Conservation (phyloP, 2,329 filamentous ascomycete genomes). For the Keithomyces neogunnii region DNA sequence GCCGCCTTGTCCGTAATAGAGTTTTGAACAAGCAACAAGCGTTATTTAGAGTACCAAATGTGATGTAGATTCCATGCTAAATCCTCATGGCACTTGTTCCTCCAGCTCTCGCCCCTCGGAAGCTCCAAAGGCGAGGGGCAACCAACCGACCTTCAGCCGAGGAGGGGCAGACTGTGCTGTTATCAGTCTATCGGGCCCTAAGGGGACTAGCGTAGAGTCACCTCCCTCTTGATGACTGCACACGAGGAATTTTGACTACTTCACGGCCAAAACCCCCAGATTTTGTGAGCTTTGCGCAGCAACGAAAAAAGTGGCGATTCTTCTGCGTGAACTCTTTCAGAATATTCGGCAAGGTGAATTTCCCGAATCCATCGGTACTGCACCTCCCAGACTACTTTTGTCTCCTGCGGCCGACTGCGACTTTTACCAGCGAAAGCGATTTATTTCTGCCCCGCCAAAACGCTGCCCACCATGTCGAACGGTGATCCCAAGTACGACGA, state of each 20-base stretch:
- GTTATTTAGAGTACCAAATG: too few species aligned
- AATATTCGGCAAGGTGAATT: not conserved
- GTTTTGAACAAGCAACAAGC: too few species aligned
- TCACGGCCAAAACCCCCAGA: conserved; percentile 23
- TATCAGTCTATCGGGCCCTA: conserved; percentile 30
- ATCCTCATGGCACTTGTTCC: too few species aligned
- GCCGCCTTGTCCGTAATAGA: too few species aligned
- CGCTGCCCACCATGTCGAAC: conserved; percentile 39
- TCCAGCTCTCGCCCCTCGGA: too few species aligned
- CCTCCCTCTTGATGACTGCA: conserved; percentile 24
- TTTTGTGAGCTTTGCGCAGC: conserved; percentile 8
- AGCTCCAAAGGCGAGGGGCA: conserved; percentile 6
- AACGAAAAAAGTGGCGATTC: not conserved
- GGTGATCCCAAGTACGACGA: conserved; percentile 60
- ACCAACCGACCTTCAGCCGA: conserved; percentile 20
- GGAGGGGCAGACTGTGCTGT: conserved; percentile 24
- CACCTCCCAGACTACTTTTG: not conserved
- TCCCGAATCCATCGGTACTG: not conserved
- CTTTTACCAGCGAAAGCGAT: not conserved
- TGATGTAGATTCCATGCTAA: too few species aligned
- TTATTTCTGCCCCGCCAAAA: conserved; percentile 19
- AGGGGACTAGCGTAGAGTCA: conserved; percentile 31
- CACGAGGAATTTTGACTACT: conserved; percentile 35
- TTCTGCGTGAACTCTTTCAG: not conserved
- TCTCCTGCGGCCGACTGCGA: not conserved